Evolutionary conservation across 352 stramenopile genomes (phyloP).

Genomic region (Pythium phragmiticola): DNA sequence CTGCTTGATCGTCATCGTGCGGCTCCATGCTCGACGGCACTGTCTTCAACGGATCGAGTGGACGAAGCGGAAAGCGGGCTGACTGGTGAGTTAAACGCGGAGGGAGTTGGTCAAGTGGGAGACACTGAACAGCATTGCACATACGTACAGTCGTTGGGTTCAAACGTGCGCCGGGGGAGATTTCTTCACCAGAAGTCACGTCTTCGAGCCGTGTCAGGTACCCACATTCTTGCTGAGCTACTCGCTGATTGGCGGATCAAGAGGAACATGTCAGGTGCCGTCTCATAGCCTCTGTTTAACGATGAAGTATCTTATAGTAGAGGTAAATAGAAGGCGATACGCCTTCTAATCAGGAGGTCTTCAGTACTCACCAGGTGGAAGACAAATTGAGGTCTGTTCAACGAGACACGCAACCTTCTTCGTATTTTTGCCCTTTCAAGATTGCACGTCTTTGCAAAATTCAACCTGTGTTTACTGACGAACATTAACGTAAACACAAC

Average conservation of each 20-base stretch:
- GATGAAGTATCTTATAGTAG: not conserved
- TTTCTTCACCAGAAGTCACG: no score
- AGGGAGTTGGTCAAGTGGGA: no score
- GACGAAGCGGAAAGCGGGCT: not conserved
- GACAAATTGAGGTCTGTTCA: conserved; percentile 1
- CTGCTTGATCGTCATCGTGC: not conserved
- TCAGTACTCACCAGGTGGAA: not conserved
- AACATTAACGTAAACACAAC: no score
- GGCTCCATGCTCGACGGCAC: not conserved
- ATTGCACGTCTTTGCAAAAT: conserved; percentile 28
- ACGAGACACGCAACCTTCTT: conserved; percentile 16
- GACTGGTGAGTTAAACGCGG: no score
- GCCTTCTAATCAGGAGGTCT: no score
- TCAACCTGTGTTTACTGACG: conserved; percentile 17
- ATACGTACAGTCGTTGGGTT: no score
- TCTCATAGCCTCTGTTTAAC: conserved; percentile 3
- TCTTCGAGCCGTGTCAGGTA: no score
- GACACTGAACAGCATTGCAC: no score
- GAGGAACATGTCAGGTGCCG: not conserved
- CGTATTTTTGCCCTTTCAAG: conserved; percentile 24
- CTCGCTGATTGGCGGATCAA: conserved; percentile 17
- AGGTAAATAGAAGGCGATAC: not conserved
- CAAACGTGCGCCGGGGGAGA: no score
- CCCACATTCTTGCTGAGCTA: conserved; percentile 12
- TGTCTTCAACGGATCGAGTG: not conserved